Base-by-base conservation (phyloP, 768 basidiomycete species). In the Boletus rubroflammeus region DNA sequence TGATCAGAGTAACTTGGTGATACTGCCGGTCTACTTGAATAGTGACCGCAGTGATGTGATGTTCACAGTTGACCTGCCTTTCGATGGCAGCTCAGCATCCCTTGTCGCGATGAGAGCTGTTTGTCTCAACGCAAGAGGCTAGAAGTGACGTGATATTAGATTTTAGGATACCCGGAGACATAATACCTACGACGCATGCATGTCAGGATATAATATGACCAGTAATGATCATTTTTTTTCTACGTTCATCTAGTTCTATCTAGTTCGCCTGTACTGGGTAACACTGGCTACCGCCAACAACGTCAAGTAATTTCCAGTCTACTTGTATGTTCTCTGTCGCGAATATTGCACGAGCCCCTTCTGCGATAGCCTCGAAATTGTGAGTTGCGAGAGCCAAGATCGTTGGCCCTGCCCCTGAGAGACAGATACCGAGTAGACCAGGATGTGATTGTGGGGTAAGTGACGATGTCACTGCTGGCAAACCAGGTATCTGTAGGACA, bases 371-470 rank as follows among this genome's bases (percentile, higher is more conserved):
- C 42, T 93, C 90, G 62, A 90, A 98, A 25, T 86, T 85, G 32
- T 74, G 72, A 0, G 91, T 94, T 2, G 97, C 97, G 17, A 99
- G 82, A 1, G 97, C 97, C 57, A 99, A 81, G 57, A 98, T 97
- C 6, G 97, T 98, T 4, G 97, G 97, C 0, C 97, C 97, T 5
- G 97, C 97, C 7, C 97, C 97, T 2, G 96, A 98, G 32, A 99
- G 83, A 70, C 97, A 98, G 51, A 98, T 97, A 5, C 97, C 97
- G 9, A 99, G 78, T 5, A 99, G 76, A n/a, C 97, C 97, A 0
- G 92, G 90, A 72, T 98, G 95, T 0, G 90, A 86, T 9, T 80
- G 61, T 6, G 95, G 95, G 1, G 97, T 97, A 49, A 98, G 86
- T 15, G 79, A 76, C 28, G 89, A 86, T 13, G 95, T 93, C 43